Base-by-base conservation (phyloP, 768 basidiomycete species). In the Leccinum variicolor region DNA sequence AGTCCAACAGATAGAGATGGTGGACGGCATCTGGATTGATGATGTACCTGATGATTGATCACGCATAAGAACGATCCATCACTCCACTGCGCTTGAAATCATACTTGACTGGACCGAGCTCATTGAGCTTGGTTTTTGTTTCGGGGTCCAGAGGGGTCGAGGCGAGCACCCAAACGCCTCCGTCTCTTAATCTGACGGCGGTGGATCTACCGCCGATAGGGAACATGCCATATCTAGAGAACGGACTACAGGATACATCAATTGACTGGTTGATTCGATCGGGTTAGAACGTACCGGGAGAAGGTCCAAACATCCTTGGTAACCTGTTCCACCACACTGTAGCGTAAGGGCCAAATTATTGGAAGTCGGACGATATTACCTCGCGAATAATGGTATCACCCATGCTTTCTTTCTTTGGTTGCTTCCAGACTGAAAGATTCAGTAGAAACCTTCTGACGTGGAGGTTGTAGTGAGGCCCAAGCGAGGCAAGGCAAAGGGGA, bases 131-230 rank as follows among this genome's bases (percentile, higher is more conserved):
- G 4, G 71, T 57, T 66, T 86, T 86, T 3, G 90, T 92, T 26
- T 84, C 83, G 3, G 75, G 74, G 36, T 83, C 81, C 53, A 91
- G 74, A 1, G 89, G 87, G 8, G 87, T 87, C 1, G 90, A 92
- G 0, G 90, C 92, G n/a, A 92, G 76, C 13, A 94, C 77, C 84
- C 90, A 94, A 26, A 94, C 84, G 13, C 82, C 85, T 36, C 87
- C 85, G 51, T 81, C 79, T 39, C 73, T 72, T 23, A 94, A 77
- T 71, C 79, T 83, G 64, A 95, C 77, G 0, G 92, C 94, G 0
- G 92, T 95, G 7, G 90, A 86, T 47, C 94, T 77, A 19, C 92
- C 92, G 1, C 94, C 94, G 28, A 94, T 74, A 4, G 91, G 90
- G 15, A 92, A 63, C 26, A 91, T 8, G 9, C 84, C 83, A 57